Evolutionary conservation across 176 grass and related monocot genomes (phyloP), one percentile per base, ranked within the genome.

Genomic region (Raddia distichophylla): DNA sequence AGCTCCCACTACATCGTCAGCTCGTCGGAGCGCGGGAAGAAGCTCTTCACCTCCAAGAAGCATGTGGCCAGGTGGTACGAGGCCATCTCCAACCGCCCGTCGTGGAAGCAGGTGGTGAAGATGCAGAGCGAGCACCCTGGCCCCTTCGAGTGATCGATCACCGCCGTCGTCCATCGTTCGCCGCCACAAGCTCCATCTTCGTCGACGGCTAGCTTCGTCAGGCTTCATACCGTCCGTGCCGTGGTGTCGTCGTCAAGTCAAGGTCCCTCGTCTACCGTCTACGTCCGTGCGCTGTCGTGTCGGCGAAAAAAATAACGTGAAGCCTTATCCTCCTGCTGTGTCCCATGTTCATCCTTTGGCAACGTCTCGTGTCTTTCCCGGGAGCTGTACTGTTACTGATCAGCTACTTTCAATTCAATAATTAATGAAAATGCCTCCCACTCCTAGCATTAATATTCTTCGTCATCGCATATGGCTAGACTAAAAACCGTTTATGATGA

Each of bases 21-120:
- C 64, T 86, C 54, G 61, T 80, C 71, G 9, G 78, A 61, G 70
- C 92, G 95, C 8, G 37, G 37, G 37, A 61, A 80, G 58, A 89
- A 93, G 86, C 86, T 98, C 15, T 93, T 98, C 84, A 76, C 73
- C 60, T 75, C 82, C 53, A 92, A 85, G 81, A 91, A 87, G 88
- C 86, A 94, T 37, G 95, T 98, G 54, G 90, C 71, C 20, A 84
- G 82, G 83, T 98, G 95, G 95, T 89, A 75, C 69, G 71, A 83
- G 1, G 77, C 64, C 18, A 94, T 98, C 62, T 83, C 95, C 20
- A 32, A 1, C 34, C 90, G 92, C 46, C 55, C 68, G 0, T 91
- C 95, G 0, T 98, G 95, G 95, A 64, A 16, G 60, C 70, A 86
- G 88, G 95, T 91, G 33, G 56, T 87, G 1, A 87, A 94, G 85